Conservation (phyloP, 2,329 filamentous ascomycete genomes). For the Sclerotiophoma versabilis region DNA sequence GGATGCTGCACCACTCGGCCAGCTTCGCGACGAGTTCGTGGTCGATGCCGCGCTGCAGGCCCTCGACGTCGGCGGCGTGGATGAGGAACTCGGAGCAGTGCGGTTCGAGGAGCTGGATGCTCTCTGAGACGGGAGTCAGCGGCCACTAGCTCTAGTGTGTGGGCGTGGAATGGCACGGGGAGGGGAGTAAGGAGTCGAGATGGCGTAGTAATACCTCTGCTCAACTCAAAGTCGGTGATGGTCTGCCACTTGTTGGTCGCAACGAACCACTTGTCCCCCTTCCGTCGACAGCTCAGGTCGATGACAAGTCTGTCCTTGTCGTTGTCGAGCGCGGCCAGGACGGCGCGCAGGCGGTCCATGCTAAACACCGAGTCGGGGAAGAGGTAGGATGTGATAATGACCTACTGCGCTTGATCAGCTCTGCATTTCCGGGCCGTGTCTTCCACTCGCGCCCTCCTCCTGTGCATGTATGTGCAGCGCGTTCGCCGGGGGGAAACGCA, state of each 20-base stretch:
- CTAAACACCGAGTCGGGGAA: conserved; percentile 88
- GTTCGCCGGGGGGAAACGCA: conserved; percentile 53
- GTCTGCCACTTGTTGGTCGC: conserved; percentile 99
- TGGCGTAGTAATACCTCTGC: conserved; percentile 65
- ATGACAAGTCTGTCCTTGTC: conserved; percentile 87
- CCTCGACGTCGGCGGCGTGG: conserved; percentile 96
- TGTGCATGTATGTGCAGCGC: too few relatives aligned
- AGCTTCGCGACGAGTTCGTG: conserved; percentile 79
- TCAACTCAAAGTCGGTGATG: conserved; percentile 94
- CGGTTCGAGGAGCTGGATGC: conserved; percentile 80
- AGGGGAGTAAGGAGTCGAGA: too few relatives aligned
- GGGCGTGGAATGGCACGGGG: neutral
- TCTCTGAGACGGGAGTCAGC: conserved; percentile 62
- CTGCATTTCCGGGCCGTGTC: conserved; percentile 1
- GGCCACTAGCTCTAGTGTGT: neutral
- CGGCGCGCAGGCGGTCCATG: conserved; percentile 73
- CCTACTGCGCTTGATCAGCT: conserved; percentile 62
- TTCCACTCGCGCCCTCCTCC: neutral
- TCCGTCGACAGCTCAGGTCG: conserved; percentile 87
- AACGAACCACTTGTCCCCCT: conserved; percentile 85
- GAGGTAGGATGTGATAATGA: conserved; percentile 95
- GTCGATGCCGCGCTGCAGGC: conserved; percentile 89
- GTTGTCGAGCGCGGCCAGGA: conserved; percentile 74
- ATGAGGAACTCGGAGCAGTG: conserved; percentile 97
- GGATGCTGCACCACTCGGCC: conserved; percentile 86